Conservation (phyloP, 2,329 filamentous ascomycete species). For the Penicillium sp. region DNA sequence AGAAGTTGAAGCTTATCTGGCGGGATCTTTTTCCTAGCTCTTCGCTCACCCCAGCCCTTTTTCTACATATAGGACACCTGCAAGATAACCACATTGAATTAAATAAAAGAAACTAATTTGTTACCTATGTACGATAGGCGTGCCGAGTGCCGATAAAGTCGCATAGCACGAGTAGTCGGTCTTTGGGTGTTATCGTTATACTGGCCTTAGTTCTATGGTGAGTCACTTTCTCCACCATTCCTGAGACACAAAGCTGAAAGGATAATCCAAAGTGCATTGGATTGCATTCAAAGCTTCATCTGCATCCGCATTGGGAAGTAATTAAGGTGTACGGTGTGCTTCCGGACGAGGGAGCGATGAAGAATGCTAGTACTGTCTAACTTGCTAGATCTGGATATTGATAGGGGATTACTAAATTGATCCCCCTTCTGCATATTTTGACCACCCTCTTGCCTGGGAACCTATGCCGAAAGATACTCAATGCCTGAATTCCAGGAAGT, state of each 20-base stretch:
- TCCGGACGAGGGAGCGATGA: background rate
- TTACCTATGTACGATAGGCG: no score
- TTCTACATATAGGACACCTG: background rate
- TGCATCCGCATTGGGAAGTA: constrained; percentile 16
- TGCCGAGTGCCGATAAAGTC: background rate
- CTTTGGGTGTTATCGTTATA: constrained; percentile 20
- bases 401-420: no score
- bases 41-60: background rate
- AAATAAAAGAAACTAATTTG: background rate
- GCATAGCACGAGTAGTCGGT: constrained; percentile 16
- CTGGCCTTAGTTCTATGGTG: constrained; percentile 20
- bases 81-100: background rate
- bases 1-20: no score
- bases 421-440: no score
- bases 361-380: background rate
- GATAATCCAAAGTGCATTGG: constrained; percentile 5
- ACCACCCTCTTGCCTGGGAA: no score
- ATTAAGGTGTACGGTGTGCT: constrained; percentile 13
- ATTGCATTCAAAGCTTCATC: constrained; percentile 15
- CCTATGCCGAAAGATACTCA: no score
- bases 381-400: background rate
- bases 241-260: no score
- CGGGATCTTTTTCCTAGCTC: no score
- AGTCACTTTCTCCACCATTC: background rate
- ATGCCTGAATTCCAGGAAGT: no score